Base-by-base conservation (phyloP, 179 eudicot genomes). In the Carnegiea gigantea region DNA sequence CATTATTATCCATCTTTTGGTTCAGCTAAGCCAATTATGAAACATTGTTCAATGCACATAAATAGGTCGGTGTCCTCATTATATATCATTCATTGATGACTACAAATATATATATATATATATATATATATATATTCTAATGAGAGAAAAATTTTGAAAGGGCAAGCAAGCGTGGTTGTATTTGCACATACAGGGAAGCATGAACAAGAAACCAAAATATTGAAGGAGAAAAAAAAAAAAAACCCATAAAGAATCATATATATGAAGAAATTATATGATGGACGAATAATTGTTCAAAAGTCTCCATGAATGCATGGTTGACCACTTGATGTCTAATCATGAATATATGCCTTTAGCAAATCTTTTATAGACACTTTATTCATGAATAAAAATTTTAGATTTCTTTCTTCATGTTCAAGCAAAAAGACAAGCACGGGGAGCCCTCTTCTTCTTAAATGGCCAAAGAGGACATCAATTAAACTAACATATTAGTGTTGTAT, bases 221-320 rank as follows among this genome's bases (percentile, higher is more conserved):
- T 26, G 8, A 40, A 40, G 44, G 44, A 40, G 38, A n/a, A 5
- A 60, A 1, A 75, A 48, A 20, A 8, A 62, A n/a, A n/a, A n/a
- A 4, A 20, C 26, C 26, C 0, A 67, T 1, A 26, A 67, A 28
- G 17, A 57, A 30, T 21, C 6, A 20, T 57, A 18, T 23, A 24
- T 76, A 21, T 75, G 23, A 6, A 40, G 73, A 40, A 62, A 64
- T 62, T 49, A 13, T 1, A 51, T 51, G 81, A 78, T 67, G 74
- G 75, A 20, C 28, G 81, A 64, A 70, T 79, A 79, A 70, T 70
- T 20, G 54, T 77, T 77, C 78, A 70, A 82, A 77, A 77, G 81
- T 72, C 70, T 73, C 68, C 57, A 82, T 77, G 78, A 76, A 57
- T 7, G 38, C 43, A 44, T 57, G 43, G 84, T 82, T 82, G 84